A percentile compares a stretch with the other conserved stretches of the same genome.
phyloP scores from a whole-genome alignment of 371 early-diverging fungal genomes.

The Massospora cicadina region DNA sequence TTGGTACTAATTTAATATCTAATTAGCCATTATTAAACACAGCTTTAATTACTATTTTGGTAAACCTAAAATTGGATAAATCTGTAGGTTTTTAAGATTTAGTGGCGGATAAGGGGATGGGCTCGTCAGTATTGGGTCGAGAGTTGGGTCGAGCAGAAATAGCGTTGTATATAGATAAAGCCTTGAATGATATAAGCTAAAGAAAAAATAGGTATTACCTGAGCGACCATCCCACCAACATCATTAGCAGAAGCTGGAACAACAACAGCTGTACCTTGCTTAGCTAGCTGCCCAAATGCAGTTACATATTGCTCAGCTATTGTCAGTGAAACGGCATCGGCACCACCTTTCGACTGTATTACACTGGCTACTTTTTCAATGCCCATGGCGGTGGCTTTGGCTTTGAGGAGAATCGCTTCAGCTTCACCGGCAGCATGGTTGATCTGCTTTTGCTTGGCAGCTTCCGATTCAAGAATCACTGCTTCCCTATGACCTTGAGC shows the following conservation, averaged over 20 bases:
- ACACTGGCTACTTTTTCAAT: constrained; percentile 65
- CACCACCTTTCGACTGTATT: constrained; percentile 41
- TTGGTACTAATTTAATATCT: too few relatives aligned
- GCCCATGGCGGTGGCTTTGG: constrained; percentile 64
- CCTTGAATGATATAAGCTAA: background rate
- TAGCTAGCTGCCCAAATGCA: constrained; percentile 79
- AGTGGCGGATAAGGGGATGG: too few relatives aligned
- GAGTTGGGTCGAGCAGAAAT: background rate
- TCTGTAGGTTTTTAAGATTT: too few relatives aligned
- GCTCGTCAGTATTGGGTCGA: background rate
- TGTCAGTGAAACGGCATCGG: constrained; percentile 75
- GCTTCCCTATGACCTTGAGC: constrained; percentile 92
- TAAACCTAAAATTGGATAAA: too few relatives aligned
- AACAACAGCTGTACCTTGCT: constrained; percentile 81
- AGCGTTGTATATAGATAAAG: constrained; percentile 2
- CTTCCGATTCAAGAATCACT: constrained; percentile 87
- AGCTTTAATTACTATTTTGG: too few relatives aligned
- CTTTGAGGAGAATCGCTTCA: constrained; percentile 72
- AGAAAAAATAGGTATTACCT: constrained; percentile 23
- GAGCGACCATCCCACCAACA: constrained; percentile 65
- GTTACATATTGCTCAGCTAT: constrained; percentile 97
- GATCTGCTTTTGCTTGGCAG: constrained; percentile 70
- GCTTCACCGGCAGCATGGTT: constrained; percentile 80
- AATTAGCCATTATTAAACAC: too few relatives aligned
- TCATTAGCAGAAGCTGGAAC: constrained; percentile 76